Evolutionary conservation across 2,329 filamentous ascomycete genomes (phyloP).

Genomic region (Tolypocladium ovalisporum): DNA sequence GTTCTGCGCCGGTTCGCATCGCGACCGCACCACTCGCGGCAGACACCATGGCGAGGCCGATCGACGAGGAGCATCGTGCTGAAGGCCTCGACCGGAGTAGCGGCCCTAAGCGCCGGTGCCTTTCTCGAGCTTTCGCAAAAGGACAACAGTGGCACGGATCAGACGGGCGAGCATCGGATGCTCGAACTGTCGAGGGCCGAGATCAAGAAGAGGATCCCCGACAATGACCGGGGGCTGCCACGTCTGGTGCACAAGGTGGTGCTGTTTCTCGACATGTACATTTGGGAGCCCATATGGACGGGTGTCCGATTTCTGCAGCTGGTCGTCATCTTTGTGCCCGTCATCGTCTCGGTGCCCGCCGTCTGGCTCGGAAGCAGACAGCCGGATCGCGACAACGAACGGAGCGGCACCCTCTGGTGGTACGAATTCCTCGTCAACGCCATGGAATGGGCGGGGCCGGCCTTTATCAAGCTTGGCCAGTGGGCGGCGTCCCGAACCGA

Average conservation of each 20-base stretch:
- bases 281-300: constrained; percentile 82
- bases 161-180: constrained; percentile 80
- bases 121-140: constrained; percentile 49
- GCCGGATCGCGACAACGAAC: constrained; percentile 58
- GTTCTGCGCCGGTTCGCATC: constrained; percentile 13
- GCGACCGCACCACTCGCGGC: constrained; percentile 13
- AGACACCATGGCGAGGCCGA: constrained; percentile 13
- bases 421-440: constrained; percentile 75
- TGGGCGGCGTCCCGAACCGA: constrained; percentile 96
- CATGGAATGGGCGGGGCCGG: constrained; percentile 89
- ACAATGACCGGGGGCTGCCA: constrained; percentile 48
- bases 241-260: constrained; percentile 48
- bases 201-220: constrained; percentile 56
- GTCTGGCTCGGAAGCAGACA: constrained; percentile 67
- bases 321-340: constrained; percentile 80
- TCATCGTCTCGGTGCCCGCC: constrained; percentile 66
- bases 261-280: constrained; percentile 57
- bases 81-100: constrained; percentile 28
- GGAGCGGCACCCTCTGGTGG: constrained; percentile 84
- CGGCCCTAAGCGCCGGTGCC: constrained; percentile 39
- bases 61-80: constrained; percentile 17
- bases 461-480: constrained; percentile 98
- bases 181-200: constrained; percentile 70
- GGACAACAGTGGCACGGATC: constrained; percentile 34
- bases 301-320: constrained; percentile 81